Percentiles rank a stretch among this genome's conserved stretches.
These are phyloP conservation scores for Xerocomellus intermedius DNA, from an alignment of 768 basidiomycete species.

Conservation along the genomic window DNA sequence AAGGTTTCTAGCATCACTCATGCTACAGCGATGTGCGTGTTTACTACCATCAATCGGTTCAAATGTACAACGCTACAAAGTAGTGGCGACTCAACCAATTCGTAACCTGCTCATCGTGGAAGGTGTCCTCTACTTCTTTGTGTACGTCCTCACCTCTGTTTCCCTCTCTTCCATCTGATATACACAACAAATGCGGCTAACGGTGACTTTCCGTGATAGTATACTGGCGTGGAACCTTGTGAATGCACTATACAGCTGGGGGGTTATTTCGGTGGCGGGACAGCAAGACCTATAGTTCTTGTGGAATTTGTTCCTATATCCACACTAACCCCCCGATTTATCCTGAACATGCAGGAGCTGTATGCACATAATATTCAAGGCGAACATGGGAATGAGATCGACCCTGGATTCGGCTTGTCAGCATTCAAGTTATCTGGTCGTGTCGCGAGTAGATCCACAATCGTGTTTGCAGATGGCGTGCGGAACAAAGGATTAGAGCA, in stretches of 20 bases:
- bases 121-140: slow-evolving; percentile 10
- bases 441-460: neutral
- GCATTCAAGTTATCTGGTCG: neutral
- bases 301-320: neutral
- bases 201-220: neutral
- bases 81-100: slow-evolving; percentile 2
- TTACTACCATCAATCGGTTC: neutral
- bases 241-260: neutral
- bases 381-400: neutral
- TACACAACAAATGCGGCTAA: too few species aligned
- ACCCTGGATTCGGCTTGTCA: slow-evolving; percentile 2
- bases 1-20: neutral
- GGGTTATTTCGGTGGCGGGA: neutral
- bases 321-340: neutral
- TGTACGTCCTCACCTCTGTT: neutral
- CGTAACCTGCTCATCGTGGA: neutral
- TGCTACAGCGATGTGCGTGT: neutral
- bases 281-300: neutral
- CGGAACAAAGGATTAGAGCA: neutral
- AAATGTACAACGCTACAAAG: neutral
- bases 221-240: neutral
- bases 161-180: neutral
- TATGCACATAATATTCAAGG: neutral
- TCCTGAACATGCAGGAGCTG: slow-evolving; percentile 1
- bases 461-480: neutral